Conservation (phyloP, 495 filamentous ascomycete genomes). For the Chaetomidium leptoderma region DNA sequence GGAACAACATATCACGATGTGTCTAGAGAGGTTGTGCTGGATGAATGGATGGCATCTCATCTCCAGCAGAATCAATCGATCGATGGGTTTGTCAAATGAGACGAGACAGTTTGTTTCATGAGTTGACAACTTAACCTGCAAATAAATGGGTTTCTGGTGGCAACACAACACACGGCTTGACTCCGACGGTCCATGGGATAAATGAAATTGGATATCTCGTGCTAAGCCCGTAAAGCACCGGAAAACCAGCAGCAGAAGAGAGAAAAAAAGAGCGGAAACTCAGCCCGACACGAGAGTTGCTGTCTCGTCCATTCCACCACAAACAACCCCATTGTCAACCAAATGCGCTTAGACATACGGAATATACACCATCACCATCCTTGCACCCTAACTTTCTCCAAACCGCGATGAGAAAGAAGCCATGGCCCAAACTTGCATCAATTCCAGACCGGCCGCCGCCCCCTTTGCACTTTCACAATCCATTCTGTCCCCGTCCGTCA, state of each 20-base stretch:
- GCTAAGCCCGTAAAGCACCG: not conserved
- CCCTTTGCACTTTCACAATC: not conserved
- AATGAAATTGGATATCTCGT: slow-evolving; percentile 13
- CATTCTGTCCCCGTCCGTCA: not conserved
- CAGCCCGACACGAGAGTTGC: not conserved
- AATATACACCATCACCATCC: not conserved
- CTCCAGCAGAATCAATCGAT: slow-evolving; percentile 1
- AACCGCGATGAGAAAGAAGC: no score
- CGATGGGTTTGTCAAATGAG: not conserved
- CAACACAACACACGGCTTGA: not conserved
- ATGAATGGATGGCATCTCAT: slow-evolving; percentile 6
- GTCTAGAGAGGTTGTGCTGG: not conserved
- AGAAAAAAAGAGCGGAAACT: not conserved
- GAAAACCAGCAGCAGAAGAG: not conserved
- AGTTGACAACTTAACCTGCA: no score
- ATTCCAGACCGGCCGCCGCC: no score
- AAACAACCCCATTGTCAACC: not conserved
- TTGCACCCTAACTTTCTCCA: not conserved
- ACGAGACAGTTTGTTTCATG: not conserved
- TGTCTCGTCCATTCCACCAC: not conserved
- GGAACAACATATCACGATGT: not conserved
- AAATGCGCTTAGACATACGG: not conserved
- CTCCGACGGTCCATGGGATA: not conserved
- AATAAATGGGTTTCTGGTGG: no score
- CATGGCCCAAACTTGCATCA: no score